phyloP scores from a whole-genome alignment of 306 rosid genomes.

The Crotalaria pallida region DNA sequence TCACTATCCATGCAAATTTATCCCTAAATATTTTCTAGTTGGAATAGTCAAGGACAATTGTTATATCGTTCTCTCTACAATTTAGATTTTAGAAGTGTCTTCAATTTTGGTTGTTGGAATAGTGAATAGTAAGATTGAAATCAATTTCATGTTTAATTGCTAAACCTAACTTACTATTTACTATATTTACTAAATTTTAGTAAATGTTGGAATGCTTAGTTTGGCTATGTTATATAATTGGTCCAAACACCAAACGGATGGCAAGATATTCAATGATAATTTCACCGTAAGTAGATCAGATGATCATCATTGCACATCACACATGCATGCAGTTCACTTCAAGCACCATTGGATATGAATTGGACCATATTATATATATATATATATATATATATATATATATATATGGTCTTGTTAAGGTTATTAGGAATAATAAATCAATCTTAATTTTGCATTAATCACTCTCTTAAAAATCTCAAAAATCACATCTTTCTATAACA shows the following conservation, averaged over 20 bases:
- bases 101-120: not conserved
- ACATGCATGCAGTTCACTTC: not conserved
- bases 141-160: not conserved
- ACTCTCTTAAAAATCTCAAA: no score
- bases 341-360: not conserved
- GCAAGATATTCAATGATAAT: not conserved
- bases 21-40: not conserved
- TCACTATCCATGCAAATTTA: not conserved
- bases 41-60: conserved; percentile 9
- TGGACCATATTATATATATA: conserved; percentile 7
- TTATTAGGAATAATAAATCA: no score
- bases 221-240: not conserved
- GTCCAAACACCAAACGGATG: not conserved
- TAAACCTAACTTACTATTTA: conserved; percentile 5
- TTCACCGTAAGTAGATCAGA: not conserved
- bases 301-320: not conserved
- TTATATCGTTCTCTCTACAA: not conserved
- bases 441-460: no score
- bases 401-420: no score
- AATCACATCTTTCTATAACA: no score
- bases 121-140: not conserved
- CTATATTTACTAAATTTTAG: no score
- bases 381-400: no score
- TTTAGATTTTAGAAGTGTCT: not conserved
- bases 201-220: not conserved